Evolutionary conservation across 129 eudicot genomes (phyloP).

Genomic region (Mikania micrantha): DNA sequence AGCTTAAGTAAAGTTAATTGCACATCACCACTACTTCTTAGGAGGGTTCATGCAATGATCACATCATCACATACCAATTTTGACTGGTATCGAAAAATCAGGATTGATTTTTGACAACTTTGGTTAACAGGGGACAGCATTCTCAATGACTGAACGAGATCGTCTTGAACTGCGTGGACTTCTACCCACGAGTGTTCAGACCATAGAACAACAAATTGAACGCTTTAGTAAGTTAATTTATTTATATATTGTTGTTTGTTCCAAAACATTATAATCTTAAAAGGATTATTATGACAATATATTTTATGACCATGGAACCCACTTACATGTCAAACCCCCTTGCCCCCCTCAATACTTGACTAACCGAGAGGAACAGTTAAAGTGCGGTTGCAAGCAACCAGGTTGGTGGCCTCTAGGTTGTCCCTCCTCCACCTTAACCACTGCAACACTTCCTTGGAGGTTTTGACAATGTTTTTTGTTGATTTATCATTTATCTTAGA

Average conservation of each 20-base stretch:
- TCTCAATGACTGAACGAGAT: slow-evolving; percentile 87
- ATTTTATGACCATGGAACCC: too few species aligned
- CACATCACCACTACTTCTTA: not conserved
- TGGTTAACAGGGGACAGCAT: slow-evolving; percentile 80
- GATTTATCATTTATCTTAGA: not conserved
- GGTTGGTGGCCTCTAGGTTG: too few species aligned
- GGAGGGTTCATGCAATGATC: not conserved
- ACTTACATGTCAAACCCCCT: too few species aligned
- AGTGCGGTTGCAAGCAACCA: too few species aligned
- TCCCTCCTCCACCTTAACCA: too few species aligned
- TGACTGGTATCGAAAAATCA: not conserved
- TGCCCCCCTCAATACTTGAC: too few species aligned
- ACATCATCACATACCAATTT: not conserved
- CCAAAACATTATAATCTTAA: not conserved
- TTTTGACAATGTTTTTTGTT: not conserved
- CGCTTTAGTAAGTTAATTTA: slow-evolving; percentile 68
- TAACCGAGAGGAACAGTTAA: too few species aligned
- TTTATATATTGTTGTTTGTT: not conserved
- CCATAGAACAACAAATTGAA: slow-evolving; percentile 73
- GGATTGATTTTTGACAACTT: slow-evolving; percentile 6
- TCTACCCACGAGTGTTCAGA: slow-evolving; percentile 81
- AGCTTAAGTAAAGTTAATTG: not conserved
- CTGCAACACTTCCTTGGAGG: too few species aligned
- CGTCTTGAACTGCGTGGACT: slow-evolving; percentile 96
- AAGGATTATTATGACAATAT: too few species aligned